Base-by-base conservation (phyloP, 1,139 yeast genomes). In the Geotrichum carabidarum region DNA sequence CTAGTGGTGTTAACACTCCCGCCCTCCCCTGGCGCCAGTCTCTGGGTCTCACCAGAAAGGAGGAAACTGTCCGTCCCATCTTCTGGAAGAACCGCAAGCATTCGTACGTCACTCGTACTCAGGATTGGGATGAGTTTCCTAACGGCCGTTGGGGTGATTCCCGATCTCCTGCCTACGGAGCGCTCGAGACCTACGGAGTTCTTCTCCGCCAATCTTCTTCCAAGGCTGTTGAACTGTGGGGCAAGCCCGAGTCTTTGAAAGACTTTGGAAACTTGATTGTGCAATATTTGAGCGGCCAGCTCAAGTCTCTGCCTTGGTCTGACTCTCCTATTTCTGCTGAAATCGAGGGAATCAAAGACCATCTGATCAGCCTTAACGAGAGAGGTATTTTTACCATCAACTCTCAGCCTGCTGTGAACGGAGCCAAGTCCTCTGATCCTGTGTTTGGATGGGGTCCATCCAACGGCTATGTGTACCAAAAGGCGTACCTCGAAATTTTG, bases 91-190 rank as follows among this genome's bases (percentile, higher is more conserved):
- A 90, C 71, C 82, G 97, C 74, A 91, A 91, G 68, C 87, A 86
- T 70, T 84, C 95, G 18, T 93, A 91, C 69, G 83, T 90, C 59
- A 80, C 90, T 44, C 80, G 99, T 70, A 93, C 98, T 17, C 83
- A 95, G 38, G 86, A 87, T 56, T 89, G 96, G 95, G 95, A 89
- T 72, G 96, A 89, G 69, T 89, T 88, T 68, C 96, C 96, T 51
- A 89, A 89, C 71, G 96, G 96, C 61, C 79, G 96, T 72, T 89
- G 95, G 87, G 96, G 96, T 67, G 95, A 89, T 68, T 85, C 96
- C 8, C 78, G 94, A 57, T 88, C 96, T 44, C 96, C 96, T 8
- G 96, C 96, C 5, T 89, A 85, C 70, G 96, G 96, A 67, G 96
- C 89, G 63, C 81, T 86, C 60, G 95, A 95, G 45, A 68, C 67